Base-by-base conservation (phyloP, 1,284 basidiomycete species). In the Lignosus rhinocerotis region DNA sequence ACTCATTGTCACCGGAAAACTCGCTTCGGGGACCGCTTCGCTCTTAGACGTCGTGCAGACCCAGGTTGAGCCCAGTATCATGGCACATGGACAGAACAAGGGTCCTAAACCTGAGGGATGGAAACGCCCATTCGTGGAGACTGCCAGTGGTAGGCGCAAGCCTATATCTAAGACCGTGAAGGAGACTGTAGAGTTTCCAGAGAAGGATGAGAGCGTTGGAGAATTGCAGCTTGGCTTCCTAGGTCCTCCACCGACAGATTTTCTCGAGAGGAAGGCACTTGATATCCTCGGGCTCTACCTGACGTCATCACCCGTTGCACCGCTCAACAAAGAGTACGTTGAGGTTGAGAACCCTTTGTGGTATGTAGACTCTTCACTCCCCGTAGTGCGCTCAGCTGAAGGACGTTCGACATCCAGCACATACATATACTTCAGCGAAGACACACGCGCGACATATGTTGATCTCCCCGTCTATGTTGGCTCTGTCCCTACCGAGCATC, bases 111-210 rank as follows among this genome's bases (percentile, higher is more conserved):
- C 96, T 1, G 67, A 76, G 2, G 92, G 87, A 10, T 99, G 96
- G 96, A 93, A 92, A 66, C 86, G 96, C 12, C 97, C 97, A 0
- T 99, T 99, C 70, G 68, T 98, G 19, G 95, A 98, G 76, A 96
- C 96, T 0, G 67, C 85, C 0, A 94, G 91, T 60, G 85, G 88
- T 1, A 72, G 78, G 12, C 81, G 90, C 10, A 78, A 82, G 4
- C 80, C 82, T 6, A 81, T 93, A 30, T 56, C 78, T 9, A 71
- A 82, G 60, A 81, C 83, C 2, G 70, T 80, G 49, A 85, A 82
- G 61, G 83, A 88, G 57, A 79, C 82, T 0, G 86, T 98, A 33
- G 92, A 96, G 66, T 99, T 99, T 69, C 97, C 97, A n/a, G 97
- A 98, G 75, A 88, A 94, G 73, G 96, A 99, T 72, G 97, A 99